Evolutionary conservation across 176 grass and related monocot species (phyloP).

Genomic region (Microstegium vimineum): DNA sequence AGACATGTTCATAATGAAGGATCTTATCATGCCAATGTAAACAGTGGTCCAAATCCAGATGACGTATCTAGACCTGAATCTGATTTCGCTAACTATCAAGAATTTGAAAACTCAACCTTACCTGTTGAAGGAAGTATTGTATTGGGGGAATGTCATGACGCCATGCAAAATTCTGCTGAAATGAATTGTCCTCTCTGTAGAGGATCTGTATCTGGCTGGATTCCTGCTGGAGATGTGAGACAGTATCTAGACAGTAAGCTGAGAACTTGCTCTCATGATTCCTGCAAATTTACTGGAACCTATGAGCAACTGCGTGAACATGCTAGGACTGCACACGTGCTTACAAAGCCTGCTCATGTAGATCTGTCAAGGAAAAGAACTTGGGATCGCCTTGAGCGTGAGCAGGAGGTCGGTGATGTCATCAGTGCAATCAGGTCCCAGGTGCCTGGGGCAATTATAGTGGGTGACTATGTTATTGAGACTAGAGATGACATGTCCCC

Average conservation of each 20-base stretch:
- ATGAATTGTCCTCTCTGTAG: conserved; percentile 90
- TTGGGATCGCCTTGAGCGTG: conserved; percentile 77
- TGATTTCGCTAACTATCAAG: conserved; percentile 38
- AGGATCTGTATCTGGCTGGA: conserved; percentile 74
- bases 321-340: conserved; percentile 61
- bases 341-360: conserved; percentile 55
- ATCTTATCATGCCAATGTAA: neutral
- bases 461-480: conserved; percentile 92
- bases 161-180: conserved; percentile 32
- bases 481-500: conserved; percentile 44
- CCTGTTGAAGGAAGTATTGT: conserved; percentile 28
- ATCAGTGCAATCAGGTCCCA: conserved; percentile 88
- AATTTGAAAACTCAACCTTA: conserved; percentile 36
- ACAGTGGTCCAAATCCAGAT: neutral
- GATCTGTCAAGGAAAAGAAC: conserved; percentile 68
- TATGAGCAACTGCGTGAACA: conserved; percentile 81
- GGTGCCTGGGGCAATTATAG: conserved; percentile 81
- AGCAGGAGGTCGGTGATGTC: conserved; percentile 86
- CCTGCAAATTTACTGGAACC: conserved; percentile 71
- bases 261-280: conserved; percentile 68
- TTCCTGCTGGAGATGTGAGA: conserved; percentile 74
- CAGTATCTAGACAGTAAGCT: conserved; percentile 68
- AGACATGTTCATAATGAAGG: conserved; percentile 35
- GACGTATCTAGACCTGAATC: neutral
- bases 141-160: conserved; percentile 42